phyloP scores from a whole-genome alignment of 2,329 filamentous ascomycete genomes.

The Apiospora rasikravindrae region DNA sequence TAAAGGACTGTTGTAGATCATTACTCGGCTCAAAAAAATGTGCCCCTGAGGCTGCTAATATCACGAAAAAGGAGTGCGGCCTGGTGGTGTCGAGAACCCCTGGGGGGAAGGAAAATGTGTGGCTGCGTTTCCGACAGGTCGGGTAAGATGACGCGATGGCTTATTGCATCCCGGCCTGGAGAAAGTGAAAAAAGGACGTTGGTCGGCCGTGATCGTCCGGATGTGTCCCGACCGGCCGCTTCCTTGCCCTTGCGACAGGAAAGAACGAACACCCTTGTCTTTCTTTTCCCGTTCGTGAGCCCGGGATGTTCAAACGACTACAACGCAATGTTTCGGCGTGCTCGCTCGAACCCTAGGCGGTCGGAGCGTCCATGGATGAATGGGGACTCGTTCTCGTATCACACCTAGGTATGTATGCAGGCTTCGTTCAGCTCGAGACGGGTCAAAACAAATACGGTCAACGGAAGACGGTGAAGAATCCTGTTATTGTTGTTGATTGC shows the following conservation, averaged over 20 bases:
- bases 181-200: slow-evolving; percentile 4
- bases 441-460: not conserved
- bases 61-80: not conserved
- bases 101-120: not conserved
- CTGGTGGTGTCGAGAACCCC: slow-evolving; percentile 6
- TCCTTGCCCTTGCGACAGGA: not conserved
- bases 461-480: not conserved
- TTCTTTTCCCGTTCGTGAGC: slow-evolving; percentile 1
- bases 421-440: not conserved
- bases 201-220: slow-evolving; percentile 16
- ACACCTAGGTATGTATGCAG: too few relatives aligned
- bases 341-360: not conserved
- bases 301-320: slow-evolving; percentile 6
- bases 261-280: slow-evolving; percentile 1
- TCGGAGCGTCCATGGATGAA: not conserved
- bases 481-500: not conserved
- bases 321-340: slow-evolving; percentile 8
- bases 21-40: not conserved
- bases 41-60: not conserved
- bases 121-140: slow-evolving; percentile 19
- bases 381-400: not conserved
- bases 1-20: slow-evolving; percentile 11
- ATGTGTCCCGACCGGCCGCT: not conserved
- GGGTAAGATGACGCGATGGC: slow-evolving; percentile 19
- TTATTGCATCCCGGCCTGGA: not conserved